phyloP scores from a whole-genome alignment of 768 basidiomycete species.

The Suillus fuscotomentosus region DNA sequence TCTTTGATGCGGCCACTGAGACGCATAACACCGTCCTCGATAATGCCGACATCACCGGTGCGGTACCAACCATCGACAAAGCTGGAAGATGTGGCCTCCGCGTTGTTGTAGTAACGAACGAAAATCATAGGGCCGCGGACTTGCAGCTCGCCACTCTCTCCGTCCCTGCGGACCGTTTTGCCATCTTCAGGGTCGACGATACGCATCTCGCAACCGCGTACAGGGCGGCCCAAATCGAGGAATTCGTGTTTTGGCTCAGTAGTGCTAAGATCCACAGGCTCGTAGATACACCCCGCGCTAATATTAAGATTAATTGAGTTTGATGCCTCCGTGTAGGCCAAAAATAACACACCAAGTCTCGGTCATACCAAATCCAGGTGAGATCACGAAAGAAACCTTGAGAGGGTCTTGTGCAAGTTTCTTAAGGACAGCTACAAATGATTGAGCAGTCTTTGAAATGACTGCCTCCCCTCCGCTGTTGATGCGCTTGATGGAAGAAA shows the following conservation, averaged over 20 bases:
- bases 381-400: constrained; percentile 18
- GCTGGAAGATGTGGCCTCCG: constrained; percentile 42
- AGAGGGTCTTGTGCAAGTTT: constrained; percentile 16
- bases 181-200: constrained; percentile 28
- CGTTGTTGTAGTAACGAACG: constrained; percentile 45
- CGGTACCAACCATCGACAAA: constrained; percentile 52
- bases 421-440: constrained; percentile 32
- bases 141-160: constrained; percentile 37
- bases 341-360: constrained; percentile 35
- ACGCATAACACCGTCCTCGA: constrained; percentile 31
- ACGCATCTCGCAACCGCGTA: constrained; percentile 33
- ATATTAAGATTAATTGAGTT: neutral
- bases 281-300: constrained; percentile 37
- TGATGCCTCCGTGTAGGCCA: neutral
- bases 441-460: constrained; percentile 34
- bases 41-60: constrained; percentile 51
- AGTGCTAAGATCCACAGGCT: constrained; percentile 19
- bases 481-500: constrained; percentile 32
- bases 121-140: constrained; percentile 39
- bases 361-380: constrained; percentile 43
- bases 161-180: constrained; percentile 18
- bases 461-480: constrained; percentile 45
- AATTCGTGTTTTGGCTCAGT: constrained; percentile 27
- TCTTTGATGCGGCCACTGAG: constrained; percentile 43
- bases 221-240: constrained; percentile 31